A percentile compares a stretch with the other conserved stretches of the same genome.
These are phyloP conservation scores for Diaporthe sp. DNA, from an alignment of 2,329 filamentous ascomycete species.

Conservation along the genomic window DNA sequence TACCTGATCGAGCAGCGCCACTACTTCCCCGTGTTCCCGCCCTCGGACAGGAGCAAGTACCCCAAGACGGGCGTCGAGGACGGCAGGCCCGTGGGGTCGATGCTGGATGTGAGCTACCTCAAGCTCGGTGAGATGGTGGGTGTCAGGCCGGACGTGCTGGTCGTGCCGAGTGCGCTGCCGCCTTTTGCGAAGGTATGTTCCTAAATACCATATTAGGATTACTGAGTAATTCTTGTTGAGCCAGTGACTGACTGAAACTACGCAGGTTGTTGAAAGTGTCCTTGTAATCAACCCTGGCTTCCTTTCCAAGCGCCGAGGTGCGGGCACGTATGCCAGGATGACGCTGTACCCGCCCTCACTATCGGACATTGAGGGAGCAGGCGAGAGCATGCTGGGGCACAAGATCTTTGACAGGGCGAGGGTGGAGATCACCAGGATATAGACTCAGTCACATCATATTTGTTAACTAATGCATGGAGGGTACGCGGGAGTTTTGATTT, in stretches of 20 bases:
- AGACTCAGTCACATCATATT: conserved; percentile 7
- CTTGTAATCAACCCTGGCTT: conserved; percentile 91
- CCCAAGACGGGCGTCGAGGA: conserved; percentile 73
- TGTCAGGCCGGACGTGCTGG: conserved; percentile 84
- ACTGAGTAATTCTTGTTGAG: not conserved
- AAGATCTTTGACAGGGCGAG: conserved; percentile 84
- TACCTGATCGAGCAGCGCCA: conserved; percentile 91
- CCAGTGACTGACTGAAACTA: conserved; percentile 36
- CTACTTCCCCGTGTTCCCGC: conserved; percentile 91
- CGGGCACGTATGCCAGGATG: conserved; percentile 89
- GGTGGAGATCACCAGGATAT: conserved; percentile 89
- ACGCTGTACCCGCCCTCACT: conserved; percentile 75
- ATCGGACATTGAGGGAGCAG: conserved; percentile 68
- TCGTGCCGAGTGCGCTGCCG: conserved; percentile 85
- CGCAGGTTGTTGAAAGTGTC: conserved; percentile 89
- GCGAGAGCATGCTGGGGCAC: conserved; percentile 74
- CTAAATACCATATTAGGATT: not conserved
- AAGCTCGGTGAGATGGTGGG: conserved; percentile 93
- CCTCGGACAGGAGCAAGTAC: conserved; percentile 75
- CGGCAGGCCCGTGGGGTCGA: conserved; percentile 76
- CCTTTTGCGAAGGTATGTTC: conserved; percentile 85
- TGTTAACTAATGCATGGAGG: not conserved
- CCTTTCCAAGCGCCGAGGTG: conserved; percentile 84
- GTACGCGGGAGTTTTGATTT: conserved; percentile 41
- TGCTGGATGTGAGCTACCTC: conserved; percentile 85